These are phyloP conservation scores for Metschnikowia anglica DNA, from an alignment of 805 yeast species.

Conservation along the genomic window DNA sequence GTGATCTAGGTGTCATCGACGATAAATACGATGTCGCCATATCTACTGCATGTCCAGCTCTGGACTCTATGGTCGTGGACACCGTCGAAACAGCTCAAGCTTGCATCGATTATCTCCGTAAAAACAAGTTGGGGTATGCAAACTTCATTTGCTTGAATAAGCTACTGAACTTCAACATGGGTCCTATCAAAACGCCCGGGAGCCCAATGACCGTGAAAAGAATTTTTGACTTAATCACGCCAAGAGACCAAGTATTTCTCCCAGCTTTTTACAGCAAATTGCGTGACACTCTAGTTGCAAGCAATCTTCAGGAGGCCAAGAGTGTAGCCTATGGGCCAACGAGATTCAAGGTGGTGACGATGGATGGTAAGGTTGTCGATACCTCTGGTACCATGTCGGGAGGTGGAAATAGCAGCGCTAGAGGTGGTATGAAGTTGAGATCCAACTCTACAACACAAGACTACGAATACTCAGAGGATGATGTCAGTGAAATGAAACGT, in stretches of 20 bases:
- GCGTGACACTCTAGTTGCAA: conserved; percentile 84
- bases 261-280: conserved; percentile 90
- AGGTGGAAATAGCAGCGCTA: conserved; percentile 73
- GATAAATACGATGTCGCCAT: conserved; percentile 88
- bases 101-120: conserved; percentile 76
- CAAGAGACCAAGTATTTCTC: conserved; percentile 63
- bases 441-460: conserved; percentile 32
- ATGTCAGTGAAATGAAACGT: conserved; percentile 51
- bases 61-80: conserved; percentile 93
- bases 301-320: conserved; percentile 75
- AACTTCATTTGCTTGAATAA: conserved; percentile 79
- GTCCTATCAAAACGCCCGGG: conserved; percentile 65
- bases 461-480: conserved; percentile 51
- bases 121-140: conserved; percentile 84
- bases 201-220: conserved; percentile 65
- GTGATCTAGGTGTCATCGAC: conserved; percentile 90
- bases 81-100: conserved; percentile 58
- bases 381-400: conserved; percentile 96
- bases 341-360: conserved; percentile 86
- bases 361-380: conserved; percentile 90
- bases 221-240: conserved; percentile 76
- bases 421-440: conserved; percentile 73
- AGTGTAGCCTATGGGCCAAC: conserved; percentile 79
- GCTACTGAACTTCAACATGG: conserved; percentile 60
- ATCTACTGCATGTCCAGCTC: conserved; percentile 89